Conservation (phyloP, 2,329 filamentous ascomycete species). For the Parascedosporium putredinis region DNA sequence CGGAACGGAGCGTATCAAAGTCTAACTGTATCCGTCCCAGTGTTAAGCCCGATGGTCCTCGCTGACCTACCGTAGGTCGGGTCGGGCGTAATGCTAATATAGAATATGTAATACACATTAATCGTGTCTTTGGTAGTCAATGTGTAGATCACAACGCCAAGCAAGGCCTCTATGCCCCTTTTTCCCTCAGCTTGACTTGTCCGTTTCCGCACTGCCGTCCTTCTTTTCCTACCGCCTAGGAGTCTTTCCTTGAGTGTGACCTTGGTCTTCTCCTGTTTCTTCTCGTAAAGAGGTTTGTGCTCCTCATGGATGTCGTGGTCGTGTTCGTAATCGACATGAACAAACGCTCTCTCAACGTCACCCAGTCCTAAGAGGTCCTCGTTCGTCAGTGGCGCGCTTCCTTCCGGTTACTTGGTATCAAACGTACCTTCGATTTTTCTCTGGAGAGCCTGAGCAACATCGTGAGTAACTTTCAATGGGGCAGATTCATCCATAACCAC, state of each 20-base stretch:
- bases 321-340: constrained; percentile 34
- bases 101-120: not conserved
- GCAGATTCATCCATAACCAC: constrained; percentile 47
- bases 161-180: not conserved
- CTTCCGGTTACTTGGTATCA: constrained; percentile 19
- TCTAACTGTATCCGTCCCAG: not conserved
- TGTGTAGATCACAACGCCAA: no score
- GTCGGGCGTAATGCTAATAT: not conserved
- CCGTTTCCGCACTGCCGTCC: not conserved
- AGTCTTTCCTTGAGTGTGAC: not conserved
- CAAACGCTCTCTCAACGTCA: constrained; percentile 33
- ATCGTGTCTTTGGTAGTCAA: not conserved
- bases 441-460: constrained; percentile 49
- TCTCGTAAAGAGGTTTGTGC: constrained; percentile 31
- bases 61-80: no score
- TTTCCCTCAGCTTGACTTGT: not conserved
- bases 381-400: not conserved
- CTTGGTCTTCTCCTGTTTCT: constrained; percentile 14
- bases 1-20: not conserved
- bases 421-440: constrained; percentile 40
- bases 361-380: constrained; percentile 17
- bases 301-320: constrained; percentile 29
- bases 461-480: constrained; percentile 46
- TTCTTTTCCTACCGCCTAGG: constrained; percentile 2
- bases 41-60: no score